Percentiles rank a stretch among this genome's conserved stretches.
These are phyloP conservation scores for Fusarium nisikadoi DNA, from an alignment of 2,329 filamentous ascomycete species.

Conservation along the genomic window DNA sequence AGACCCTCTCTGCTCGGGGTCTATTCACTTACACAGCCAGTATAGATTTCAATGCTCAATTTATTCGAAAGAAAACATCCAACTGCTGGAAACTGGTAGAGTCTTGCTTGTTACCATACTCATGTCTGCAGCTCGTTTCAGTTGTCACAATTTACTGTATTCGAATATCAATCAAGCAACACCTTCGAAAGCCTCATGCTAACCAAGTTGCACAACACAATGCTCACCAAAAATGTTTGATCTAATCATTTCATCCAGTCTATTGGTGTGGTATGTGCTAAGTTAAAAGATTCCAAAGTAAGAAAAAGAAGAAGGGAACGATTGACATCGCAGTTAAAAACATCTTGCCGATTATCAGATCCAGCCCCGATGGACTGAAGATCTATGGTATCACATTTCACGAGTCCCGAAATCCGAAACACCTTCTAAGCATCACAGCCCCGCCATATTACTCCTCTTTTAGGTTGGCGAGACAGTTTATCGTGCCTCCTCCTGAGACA, in stretches of 20 bases:
- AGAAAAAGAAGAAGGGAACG: not conserved
- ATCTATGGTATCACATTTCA: conserved; percentile 32
- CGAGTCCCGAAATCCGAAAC: conserved; percentile 13
- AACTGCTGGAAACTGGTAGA: not conserved
- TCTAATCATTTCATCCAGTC: not conserved
- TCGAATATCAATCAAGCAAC: not conserved
- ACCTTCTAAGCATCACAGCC: conserved; percentile 10
- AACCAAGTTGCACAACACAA: not conserved
- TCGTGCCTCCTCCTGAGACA: conserved; percentile 38
- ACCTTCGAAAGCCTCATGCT: not conserved
- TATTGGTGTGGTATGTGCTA: not conserved
- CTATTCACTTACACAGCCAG: conserved; percentile 13
- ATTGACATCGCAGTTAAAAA: not conserved
- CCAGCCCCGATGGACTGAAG: not conserved
- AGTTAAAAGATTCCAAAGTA: not conserved
- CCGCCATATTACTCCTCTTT: not conserved
- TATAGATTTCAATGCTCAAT: not conserved
- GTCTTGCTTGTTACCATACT: not conserved
- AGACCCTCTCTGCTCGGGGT: not conserved
- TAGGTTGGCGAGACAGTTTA: not conserved
- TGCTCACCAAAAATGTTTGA: not conserved
- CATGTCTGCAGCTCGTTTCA: not conserved
- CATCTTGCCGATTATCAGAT: not conserved
- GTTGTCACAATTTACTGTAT: not conserved
- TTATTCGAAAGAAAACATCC: not conserved